Evolutionary conservation across 2,329 filamentous ascomycete genomes (phyloP).

Genomic region (Incumbomyces delicatus): DNA sequence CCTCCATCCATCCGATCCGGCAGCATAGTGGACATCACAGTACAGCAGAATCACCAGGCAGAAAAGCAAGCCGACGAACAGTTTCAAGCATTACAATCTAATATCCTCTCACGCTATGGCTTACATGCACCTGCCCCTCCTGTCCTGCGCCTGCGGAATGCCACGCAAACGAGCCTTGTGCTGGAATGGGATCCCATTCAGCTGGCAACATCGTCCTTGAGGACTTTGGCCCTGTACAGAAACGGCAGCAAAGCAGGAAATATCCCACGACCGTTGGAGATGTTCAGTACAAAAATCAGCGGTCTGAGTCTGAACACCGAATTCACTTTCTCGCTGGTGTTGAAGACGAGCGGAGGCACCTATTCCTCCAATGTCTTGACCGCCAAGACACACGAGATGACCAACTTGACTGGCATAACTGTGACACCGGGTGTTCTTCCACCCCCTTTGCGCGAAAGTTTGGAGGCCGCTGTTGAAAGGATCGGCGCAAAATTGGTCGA

Average conservation of each 20-base stretch:
- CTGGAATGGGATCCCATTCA: conserved; percentile 96
- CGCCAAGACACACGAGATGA: conserved; percentile 97
- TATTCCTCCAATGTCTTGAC: conserved; percentile 72
- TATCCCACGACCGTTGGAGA: conserved; percentile 77
- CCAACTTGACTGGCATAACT: conserved; percentile 87
- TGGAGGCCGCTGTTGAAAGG: conserved; percentile 66
- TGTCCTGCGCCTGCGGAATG: conserved; percentile 82
- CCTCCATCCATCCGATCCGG: conserved; percentile 91
- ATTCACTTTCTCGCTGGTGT: conserved; percentile 86
- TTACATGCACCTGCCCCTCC: conserved; percentile 66
- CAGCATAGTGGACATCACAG: conserved; percentile 95
- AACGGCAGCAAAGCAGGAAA: conserved; percentile 95
- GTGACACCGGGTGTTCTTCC: conserved; percentile 85
- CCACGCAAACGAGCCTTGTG: conserved; percentile 95
- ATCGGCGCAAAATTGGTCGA: conserved; percentile 91
- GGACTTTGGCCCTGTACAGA: conserved; percentile 81
- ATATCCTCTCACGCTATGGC: conserved; percentile 80
- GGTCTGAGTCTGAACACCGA: conserved; percentile 93
- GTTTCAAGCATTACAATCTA: conserved; percentile 78
- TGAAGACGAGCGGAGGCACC: conserved; percentile 83
- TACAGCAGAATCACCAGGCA: conserved; percentile 72
- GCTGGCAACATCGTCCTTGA: conserved; percentile 81
- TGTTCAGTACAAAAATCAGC: conserved; percentile 92
- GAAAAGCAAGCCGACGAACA: conserved; percentile 64
- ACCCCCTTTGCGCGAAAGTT: conserved; percentile 57